phyloP scores from a whole-genome alignment of 345 rosid species.

The Dimocarpus longan region DNA sequence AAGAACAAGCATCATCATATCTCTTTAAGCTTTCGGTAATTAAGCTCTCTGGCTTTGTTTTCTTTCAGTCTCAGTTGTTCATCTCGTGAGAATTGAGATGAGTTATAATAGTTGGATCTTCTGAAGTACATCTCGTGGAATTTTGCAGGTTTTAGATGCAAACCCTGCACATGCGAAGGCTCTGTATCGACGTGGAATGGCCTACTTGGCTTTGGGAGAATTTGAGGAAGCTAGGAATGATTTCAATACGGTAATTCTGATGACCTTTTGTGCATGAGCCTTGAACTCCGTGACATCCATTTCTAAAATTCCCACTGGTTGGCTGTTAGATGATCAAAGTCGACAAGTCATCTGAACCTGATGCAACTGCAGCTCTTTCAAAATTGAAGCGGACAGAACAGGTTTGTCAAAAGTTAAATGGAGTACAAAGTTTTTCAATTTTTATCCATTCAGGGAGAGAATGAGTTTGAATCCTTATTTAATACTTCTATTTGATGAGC shows the following conservation, averaged over 20 bases:
- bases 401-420: constrained; percentile 39
- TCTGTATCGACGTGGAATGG: constrained; percentile 96
- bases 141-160: constrained; percentile 77
- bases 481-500: constrained; percentile 18
- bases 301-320: constrained; percentile 24
- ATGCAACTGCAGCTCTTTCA: constrained; percentile 68
- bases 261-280: not conserved
- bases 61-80: not conserved
- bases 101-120: constrained; percentile 8
- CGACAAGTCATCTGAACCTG: constrained; percentile 61
- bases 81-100: not conserved
- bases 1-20: not conserved
- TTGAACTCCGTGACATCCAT: not conserved
- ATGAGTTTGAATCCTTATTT: not conserved
- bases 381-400: constrained; percentile 83
- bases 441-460: not conserved
- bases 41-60: not conserved
- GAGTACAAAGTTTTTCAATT: not conserved
- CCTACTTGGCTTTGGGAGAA: constrained; percentile 77
- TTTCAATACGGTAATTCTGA: constrained; percentile 57
- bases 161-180: constrained; percentile 84
- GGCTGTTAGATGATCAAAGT: constrained; percentile 56
- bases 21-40: not conserved
- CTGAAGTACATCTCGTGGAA: constrained; percentile 2
- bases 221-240: constrained; percentile 82